Conservation (phyloP, 768 basidiomycete species). For the Boletus reticuloceps region DNA sequence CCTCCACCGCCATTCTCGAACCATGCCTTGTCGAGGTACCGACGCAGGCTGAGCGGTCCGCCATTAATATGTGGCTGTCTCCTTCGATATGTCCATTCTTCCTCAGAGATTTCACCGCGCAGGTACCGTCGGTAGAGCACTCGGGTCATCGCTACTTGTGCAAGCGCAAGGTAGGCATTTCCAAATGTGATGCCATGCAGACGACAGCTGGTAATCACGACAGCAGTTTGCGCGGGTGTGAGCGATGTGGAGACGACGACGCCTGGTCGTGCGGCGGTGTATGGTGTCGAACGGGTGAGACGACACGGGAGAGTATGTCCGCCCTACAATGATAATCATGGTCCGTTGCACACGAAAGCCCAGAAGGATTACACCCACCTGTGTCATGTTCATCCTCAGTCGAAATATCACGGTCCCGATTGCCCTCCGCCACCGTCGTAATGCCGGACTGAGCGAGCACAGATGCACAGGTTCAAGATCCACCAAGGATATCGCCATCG, state of each 20-base stretch:
- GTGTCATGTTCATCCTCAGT: too few species aligned
- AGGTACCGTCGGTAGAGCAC: conserved; percentile 46
- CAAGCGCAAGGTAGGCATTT: conserved; percentile 47
- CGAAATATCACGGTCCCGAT: conserved; percentile 36
- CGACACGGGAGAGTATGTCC: conserved; percentile 55
- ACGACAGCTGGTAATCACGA: conserved; percentile 40
- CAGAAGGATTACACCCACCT: too few species aligned
- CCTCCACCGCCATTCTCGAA: conserved; percentile 33
- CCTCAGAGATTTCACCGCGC: conserved; percentile 44
- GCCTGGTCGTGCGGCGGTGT: conserved; percentile 37
- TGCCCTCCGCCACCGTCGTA: conserved; percentile 45
- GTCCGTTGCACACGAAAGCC: too few species aligned
- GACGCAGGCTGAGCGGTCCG: conserved; percentile 52
- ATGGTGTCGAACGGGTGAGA: conserved; percentile 23
- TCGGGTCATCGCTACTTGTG: conserved; percentile 52
- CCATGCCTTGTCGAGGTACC: conserved; percentile 49
- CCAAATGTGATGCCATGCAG: conserved; percentile 48
- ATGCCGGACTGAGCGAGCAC: conserved; percentile 31
- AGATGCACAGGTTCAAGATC: conserved; percentile 33
- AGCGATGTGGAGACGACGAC: conserved; percentile 24
- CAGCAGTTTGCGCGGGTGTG: conserved; percentile 28
- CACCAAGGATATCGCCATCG: conserved; percentile 38
- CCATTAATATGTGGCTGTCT: conserved; percentile 42
- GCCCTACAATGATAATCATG: conserved; percentile 36
- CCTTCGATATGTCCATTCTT: conserved; percentile 47